These are phyloP conservation scores for Nemania abortiva DNA, from an alignment of 2,329 filamentous ascomycete genomes.

Conservation along the genomic window DNA sequence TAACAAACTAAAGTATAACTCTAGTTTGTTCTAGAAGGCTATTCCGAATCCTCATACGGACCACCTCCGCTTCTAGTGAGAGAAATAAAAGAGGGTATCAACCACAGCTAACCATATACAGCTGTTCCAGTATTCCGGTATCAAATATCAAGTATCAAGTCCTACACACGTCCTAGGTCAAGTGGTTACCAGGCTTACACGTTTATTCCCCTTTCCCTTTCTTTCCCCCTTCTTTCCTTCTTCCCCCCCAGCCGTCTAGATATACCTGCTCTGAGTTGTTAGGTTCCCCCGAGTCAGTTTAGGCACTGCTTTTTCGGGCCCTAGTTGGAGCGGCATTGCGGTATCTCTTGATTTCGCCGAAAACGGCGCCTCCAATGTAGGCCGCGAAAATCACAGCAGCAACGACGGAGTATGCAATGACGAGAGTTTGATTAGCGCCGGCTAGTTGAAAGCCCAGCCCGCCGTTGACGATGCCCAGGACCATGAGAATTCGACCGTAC, in stretches of 20 bases:
- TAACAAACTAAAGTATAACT: constrained; percentile 1
- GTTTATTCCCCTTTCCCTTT: not conserved
- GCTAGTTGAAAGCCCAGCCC: constrained; percentile 70
- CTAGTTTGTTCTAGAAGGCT: not conserved
- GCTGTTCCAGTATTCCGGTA: constrained; percentile 16
- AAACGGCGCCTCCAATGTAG: constrained; percentile 53
- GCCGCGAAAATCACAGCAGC: constrained; percentile 61
- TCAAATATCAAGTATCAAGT: not conserved
- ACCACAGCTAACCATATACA: constrained; percentile 15
- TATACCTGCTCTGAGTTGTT: not conserved
- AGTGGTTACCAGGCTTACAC: not conserved
- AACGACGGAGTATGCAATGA: constrained; percentile 68
- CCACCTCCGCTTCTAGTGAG: constrained; percentile 14
- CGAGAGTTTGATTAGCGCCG: constrained; percentile 54
- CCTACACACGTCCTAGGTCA: not conserved
- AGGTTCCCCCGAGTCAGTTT: not conserved
- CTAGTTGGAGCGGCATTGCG: constrained; percentile 1
- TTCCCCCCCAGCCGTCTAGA: not conserved
- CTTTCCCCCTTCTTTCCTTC: not conserved
- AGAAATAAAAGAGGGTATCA: constrained; percentile 32
- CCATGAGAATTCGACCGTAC: constrained; percentile 69
- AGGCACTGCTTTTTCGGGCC: constrained; percentile 21
- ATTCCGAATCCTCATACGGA: not conserved
- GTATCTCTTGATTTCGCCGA: constrained; percentile 36
- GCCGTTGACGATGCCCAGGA: constrained; percentile 72